Evolutionary conservation across 768 basidiomycete genomes (phyloP).

Genomic region (Xerocomus brunneocitrinus): DNA sequence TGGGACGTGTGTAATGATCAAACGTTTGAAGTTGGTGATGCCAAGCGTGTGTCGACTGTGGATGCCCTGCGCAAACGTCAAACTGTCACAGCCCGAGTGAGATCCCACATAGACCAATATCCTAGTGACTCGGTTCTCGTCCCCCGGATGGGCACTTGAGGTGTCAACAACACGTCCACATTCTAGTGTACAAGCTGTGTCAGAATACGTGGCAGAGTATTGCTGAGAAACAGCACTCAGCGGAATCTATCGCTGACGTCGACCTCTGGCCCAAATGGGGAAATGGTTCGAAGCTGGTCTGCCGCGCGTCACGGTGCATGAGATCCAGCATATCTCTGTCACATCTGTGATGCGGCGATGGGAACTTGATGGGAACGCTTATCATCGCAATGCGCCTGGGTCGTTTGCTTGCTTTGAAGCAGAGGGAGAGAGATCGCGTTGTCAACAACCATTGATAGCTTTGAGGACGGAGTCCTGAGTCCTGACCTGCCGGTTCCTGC

Average conservation of each 20-base stretch:
- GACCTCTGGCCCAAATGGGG: background rate
- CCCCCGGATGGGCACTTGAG: background rate
- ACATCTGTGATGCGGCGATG: background rate
- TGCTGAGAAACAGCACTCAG: background rate
- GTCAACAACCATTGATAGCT: background rate
- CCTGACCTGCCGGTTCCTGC: background rate
- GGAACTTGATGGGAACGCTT: background rate
- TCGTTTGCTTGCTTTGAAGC: background rate
- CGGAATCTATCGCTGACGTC: background rate
- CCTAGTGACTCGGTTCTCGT: background rate
- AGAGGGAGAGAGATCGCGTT: background rate
- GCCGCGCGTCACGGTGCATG: background rate
- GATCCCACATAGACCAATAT: background rate
- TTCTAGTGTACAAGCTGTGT: background rate
- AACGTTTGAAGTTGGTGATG: background rate
- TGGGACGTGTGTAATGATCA: background rate
- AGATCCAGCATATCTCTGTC: background rate
- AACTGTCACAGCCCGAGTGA: background rate
- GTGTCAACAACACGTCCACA: background rate
- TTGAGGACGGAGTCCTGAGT: background rate
- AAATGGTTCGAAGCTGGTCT: background rate
- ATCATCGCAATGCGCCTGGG: background rate
- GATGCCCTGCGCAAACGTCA: background rate
- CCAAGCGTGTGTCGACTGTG: background rate
- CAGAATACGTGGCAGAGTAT: background rate